Evolutionary conservation across 2,329 filamentous ascomycete genomes (phyloP).

Genomic region (Aspergillus sp.): DNA sequence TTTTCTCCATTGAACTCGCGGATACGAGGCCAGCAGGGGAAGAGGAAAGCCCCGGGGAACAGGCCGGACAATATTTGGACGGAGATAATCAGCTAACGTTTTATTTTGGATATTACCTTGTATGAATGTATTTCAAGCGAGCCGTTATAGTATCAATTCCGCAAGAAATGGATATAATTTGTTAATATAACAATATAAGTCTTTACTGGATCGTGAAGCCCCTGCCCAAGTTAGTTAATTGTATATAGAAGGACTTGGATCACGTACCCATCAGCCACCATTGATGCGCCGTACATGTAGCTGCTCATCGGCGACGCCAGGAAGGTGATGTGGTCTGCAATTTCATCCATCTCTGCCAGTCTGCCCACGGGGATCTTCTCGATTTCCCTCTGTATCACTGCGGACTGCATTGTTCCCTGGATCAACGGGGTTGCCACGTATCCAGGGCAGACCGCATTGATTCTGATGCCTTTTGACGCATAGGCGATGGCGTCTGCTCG

Average conservation of each 20-base stretch:
- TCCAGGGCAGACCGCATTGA: constrained; percentile 63
- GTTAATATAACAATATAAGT: background rate
- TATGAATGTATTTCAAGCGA: too few relatives aligned
- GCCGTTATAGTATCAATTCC: too few relatives aligned
- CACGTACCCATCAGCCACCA: constrained; percentile 15
- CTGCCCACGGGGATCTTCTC: constrained; percentile 48
- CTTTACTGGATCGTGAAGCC: background rate
- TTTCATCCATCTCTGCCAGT: constrained; percentile 51
- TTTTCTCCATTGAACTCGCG: background rate
- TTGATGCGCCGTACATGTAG: constrained; percentile 48
- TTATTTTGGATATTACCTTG: too few relatives aligned
- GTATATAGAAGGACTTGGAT: too few relatives aligned
- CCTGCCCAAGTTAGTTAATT: background rate
- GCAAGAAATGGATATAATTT: too few relatives aligned
- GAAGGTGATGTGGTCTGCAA: constrained; percentile 53
- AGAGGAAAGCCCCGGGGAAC: background rate
- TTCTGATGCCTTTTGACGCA: constrained; percentile 52
- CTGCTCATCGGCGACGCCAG: constrained; percentile 55
- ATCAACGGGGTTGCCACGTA: constrained; percentile 27
- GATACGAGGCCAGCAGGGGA: background rate
- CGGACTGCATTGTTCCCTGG: background rate
- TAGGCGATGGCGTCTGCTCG: constrained; percentile 37
- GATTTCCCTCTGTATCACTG: constrained; percentile 32
- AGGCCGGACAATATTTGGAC: background rate
- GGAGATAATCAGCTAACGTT: background rate